Base-by-base conservation (phyloP, 257 asterid genomes). In the Solanum clarkiae region DNA sequence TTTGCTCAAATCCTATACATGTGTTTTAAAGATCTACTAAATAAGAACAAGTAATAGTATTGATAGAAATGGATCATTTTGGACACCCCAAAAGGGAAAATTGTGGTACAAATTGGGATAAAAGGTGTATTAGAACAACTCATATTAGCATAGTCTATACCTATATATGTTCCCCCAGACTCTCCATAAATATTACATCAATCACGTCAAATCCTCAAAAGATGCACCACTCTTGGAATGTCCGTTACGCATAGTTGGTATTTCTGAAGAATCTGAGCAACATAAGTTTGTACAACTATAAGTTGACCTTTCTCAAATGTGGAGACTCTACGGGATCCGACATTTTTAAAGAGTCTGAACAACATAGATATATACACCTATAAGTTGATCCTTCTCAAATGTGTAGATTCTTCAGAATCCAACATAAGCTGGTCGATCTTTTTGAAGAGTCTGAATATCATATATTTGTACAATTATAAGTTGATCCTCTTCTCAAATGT, bases 321-420 rank as follows among this genome's bases (percentile, higher is more conserved):
- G 92, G 88, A 1, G 93, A 91, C 36, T 91, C 93, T 89, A 92
- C 94, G 0, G 92, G 92, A 79, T 93, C 94, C 4, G 7, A 32
- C 7, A 8, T 16, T 68, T 66, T 68, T 68, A 6, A 68, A 32
- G 75, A 32, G 14, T 0, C 22, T 6, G 49, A 68, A 22, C 47
- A 16, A 16, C 47, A 68, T 32, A 32, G 16, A 15, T 71, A 6
- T 15, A 77, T 16, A 77, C 82, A 16, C 15, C 89, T 93, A 92
- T 54, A 85, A 88, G 81, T 81, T 81, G 63, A 91, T 75, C 86
- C 92, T 91, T 88, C 96, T 91, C 82, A 92, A 92, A 88, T 92
- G 96, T 60, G 91, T 90, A 3, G 96, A 92, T 36, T 32, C 36
- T 32, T 32, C 36, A 32, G 36, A 4, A 36, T 36, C 7, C 7